Evolutionary conservation across 208 protist genomes (phyloP).

Genomic region (Crithidia acanthocephali): DNA sequence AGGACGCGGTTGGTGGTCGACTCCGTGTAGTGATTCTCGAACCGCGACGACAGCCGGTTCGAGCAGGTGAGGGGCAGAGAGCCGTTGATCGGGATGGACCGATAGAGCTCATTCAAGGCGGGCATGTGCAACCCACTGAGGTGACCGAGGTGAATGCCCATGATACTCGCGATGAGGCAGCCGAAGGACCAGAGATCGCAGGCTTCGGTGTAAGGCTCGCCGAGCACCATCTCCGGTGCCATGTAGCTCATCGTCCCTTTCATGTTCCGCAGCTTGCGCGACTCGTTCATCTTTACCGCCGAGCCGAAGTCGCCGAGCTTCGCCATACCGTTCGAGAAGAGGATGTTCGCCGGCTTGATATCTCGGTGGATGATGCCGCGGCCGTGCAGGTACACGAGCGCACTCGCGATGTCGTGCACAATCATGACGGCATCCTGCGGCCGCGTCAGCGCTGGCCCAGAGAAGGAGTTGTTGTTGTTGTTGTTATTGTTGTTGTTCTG

Average conservation of each 20-base stretch:
- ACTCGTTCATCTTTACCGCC: constrained; percentile 54
- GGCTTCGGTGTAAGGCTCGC: constrained; percentile 78
- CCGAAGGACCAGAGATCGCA: constrained; percentile 89
- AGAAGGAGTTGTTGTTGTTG: not conserved
- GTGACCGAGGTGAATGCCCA: constrained; percentile 79
- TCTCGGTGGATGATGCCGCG: constrained; percentile 83
- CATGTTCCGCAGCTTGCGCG: constrained; percentile 64
- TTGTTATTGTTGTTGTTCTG: constrained; percentile 3
- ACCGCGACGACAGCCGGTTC: constrained; percentile 39
- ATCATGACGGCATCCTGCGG: constrained; percentile 66
- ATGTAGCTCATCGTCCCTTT: constrained; percentile 87
- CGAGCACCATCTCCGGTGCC: constrained; percentile 84
- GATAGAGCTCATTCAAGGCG: constrained; percentile 69
- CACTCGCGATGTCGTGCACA: constrained; percentile 74
- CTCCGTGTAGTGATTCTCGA: constrained; percentile 54
- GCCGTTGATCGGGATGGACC: constrained; percentile 42
- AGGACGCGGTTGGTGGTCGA: constrained; percentile 43
- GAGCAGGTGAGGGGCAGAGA: constrained; percentile 60
- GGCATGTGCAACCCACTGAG: constrained; percentile 70
- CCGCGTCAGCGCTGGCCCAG: constrained; percentile 12
- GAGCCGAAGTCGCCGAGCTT: constrained; percentile 86
- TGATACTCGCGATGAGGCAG: constrained; percentile 75
- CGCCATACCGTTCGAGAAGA: constrained; percentile 72
- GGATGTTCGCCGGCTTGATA: constrained; percentile 85
- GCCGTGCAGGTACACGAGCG: constrained; percentile 66